Conservation (phyloP, 495 filamentous ascomycete species). For the Neurospora sp. region DNA sequence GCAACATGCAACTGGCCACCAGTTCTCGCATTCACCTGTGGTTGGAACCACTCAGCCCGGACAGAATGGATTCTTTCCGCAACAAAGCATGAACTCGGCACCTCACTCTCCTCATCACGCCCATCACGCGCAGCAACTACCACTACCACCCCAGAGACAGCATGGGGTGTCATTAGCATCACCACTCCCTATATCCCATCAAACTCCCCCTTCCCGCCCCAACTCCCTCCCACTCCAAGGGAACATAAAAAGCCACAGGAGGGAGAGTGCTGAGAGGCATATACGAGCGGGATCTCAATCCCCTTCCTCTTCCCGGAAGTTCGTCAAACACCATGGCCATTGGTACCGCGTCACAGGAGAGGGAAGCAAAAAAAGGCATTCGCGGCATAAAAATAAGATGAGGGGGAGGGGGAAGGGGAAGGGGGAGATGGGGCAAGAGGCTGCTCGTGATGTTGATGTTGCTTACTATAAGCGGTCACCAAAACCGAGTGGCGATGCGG, state of each 20-base stretch:
- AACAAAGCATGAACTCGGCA: neutral
- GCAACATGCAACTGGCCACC: neutral
- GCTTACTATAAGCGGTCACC: neutral
- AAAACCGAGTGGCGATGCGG: neutral
- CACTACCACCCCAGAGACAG: neutral
- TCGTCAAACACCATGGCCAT: neutral
- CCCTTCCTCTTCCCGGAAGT: neutral
- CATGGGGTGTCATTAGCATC: neutral
- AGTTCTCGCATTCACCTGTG: neutral
- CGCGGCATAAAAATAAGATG: neutral
- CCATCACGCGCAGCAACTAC: neutral
- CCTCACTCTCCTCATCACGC: neutral
- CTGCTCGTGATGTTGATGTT: neutral
- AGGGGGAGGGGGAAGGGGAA: neutral
- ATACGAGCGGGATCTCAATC: no score
- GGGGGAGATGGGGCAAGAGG: neutral
- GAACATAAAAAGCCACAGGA: neutral
- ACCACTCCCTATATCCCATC: neutral
- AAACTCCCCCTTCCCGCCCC: neutral
- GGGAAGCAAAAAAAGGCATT: neutral
- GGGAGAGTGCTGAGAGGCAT: neutral
- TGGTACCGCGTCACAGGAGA: neutral
- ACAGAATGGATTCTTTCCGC: neutral
- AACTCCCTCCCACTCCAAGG: neutral
- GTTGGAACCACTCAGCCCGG: neutral